A percentile compares a stretch with the other conserved stretches of the same genome.
Evolutionary conservation across 2,329 filamentous ascomycete genomes (phyloP).

Genomic region (Colletotrichum tropicale): DNA sequence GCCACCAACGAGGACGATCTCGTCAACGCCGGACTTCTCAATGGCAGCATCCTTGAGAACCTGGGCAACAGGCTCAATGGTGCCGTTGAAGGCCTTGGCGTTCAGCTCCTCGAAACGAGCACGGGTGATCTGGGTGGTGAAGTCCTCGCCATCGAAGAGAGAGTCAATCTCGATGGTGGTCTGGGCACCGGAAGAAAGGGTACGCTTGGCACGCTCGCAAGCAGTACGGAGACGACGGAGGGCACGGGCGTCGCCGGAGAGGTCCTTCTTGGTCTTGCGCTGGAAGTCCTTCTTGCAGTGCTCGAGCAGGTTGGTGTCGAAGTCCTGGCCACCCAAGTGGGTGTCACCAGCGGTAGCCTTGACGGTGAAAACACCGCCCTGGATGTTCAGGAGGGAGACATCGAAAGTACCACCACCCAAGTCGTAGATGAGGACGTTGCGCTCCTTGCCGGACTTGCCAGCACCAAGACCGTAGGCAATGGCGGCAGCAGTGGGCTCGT

Average conservation of each 20-base stretch:
- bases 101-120: constrained; percentile 99
- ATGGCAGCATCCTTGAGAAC: constrained; percentile 91
- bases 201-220: constrained; percentile 99
- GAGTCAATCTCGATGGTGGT: constrained; percentile 99
- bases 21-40: constrained; percentile 91
- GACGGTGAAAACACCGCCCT: constrained; percentile 99
- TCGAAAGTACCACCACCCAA: constrained; percentile 99
- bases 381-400: constrained; percentile 98
- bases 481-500: constrained; percentile 97
- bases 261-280: constrained; percentile 80
- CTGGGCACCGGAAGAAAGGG: constrained; percentile 94
- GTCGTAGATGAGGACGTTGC: constrained; percentile 99
- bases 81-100: constrained; percentile 92
- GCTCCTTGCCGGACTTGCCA: constrained; percentile 96
- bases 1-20: constrained; percentile 98
- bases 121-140: constrained; percentile 96
- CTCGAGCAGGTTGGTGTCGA: constrained; percentile 94
- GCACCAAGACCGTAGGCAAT: constrained; percentile 97
- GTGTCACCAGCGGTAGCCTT: constrained; percentile 98
- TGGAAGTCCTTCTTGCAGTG: constrained; percentile 97
- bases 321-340: constrained; percentile 94
- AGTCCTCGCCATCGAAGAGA: constrained; percentile 97
- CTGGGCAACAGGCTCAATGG: constrained; percentile 93
- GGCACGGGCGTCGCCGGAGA: constrained; percentile 85
- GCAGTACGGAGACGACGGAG: constrained; percentile 95